These are phyloP conservation scores for Cercospora citrullina DNA, from an alignment of 2,329 filamentous ascomycete species.

Conservation along the genomic window DNA sequence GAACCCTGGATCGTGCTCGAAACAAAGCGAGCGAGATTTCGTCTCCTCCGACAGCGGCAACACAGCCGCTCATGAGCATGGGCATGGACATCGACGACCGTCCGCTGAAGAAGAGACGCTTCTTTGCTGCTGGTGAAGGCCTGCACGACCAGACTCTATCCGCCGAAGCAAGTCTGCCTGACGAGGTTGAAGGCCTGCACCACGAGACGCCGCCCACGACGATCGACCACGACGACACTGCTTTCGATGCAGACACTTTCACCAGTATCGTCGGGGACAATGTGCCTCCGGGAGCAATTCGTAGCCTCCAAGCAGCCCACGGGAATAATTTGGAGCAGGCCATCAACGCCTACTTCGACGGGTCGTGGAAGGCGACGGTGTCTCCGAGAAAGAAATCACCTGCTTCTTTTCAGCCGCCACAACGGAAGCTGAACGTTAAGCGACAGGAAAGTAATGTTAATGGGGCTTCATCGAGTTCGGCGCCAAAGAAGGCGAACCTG, in stretches of 20 bases:
- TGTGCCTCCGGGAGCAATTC: slow-evolving; percentile 47
- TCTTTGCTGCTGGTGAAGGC: slow-evolving; percentile 58
- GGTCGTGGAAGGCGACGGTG: slow-evolving; percentile 55
- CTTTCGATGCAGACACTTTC: slow-evolving; percentile 58
- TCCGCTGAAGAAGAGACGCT: slow-evolving; percentile 62
- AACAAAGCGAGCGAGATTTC: neutral
- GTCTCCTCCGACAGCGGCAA: neutral
- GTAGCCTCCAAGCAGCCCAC: slow-evolving; percentile 52
- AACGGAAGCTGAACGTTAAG: slow-evolving; percentile 18
- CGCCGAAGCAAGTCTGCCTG: slow-evolving; percentile 37
- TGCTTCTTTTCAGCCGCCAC: slow-evolving; percentile 15
- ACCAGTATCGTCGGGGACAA: slow-evolving; percentile 59
- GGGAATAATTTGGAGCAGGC: slow-evolving; percentile 59
- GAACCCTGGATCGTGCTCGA: neutral
- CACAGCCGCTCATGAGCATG: neutral
- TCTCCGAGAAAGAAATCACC: slow-evolving; percentile 25
- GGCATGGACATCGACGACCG: slow-evolving; percentile 49
- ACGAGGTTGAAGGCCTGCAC: slow-evolving; percentile 38
- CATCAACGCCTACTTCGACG: slow-evolving; percentile 65
- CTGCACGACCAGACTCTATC: slow-evolving; percentile 32
- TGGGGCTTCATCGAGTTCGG: slow-evolving; percentile 5
- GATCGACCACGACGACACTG: slow-evolving; percentile 29
- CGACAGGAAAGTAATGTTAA: slow-evolving; percentile 11
- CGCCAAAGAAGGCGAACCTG: slow-evolving; percentile 23
- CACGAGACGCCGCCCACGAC: slow-evolving; percentile 26